Evolutionary conservation across 768 basidiomycete species (phyloP).

Genomic region (Leccinum arenicola): DNA sequence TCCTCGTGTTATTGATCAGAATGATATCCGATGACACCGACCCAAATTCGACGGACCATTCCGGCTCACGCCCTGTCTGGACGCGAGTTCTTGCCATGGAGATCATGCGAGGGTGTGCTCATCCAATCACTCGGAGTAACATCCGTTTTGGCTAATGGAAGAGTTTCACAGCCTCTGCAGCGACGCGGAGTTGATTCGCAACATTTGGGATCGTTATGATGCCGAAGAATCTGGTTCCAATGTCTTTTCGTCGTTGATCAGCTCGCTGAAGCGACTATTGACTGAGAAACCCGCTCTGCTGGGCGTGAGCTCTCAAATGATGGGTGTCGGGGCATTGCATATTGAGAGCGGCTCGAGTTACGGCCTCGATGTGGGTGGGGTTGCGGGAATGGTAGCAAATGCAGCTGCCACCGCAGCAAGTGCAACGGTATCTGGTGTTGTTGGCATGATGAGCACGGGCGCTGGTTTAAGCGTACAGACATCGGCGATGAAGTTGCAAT

Average conservation of each 20-base stretch:
- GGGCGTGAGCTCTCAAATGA: conserved; percentile 77
- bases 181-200: conserved; percentile 75
- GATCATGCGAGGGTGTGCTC: conserved; percentile 75
- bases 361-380: conserved; percentile 59
- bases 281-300: conserved; percentile 87
- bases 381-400: conserved; percentile 81
- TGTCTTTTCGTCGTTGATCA: conserved; percentile 74
- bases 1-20: conserved; percentile 69
- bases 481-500: conserved; percentile 86
- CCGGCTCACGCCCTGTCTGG: conserved; percentile 62
- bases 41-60: conserved; percentile 27
- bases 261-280: conserved; percentile 80
- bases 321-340: conserved; percentile 65
- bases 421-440: conserved; percentile 80
- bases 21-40: conserved; percentile 56
- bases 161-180: conserved; percentile 58
- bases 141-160: conserved; percentile 2
- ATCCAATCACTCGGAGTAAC: background rate
- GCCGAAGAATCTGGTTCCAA: conserved; percentile 58
- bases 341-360: conserved; percentile 36
- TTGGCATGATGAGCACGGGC: conserved; percentile 77
- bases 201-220: conserved; percentile 79
- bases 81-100: conserved; percentile 91
- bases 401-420: conserved; percentile 81
- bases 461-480: conserved; percentile 68